Conservation (phyloP, 768 basidiomycete genomes). For the Kwoniella europaea region DNA sequence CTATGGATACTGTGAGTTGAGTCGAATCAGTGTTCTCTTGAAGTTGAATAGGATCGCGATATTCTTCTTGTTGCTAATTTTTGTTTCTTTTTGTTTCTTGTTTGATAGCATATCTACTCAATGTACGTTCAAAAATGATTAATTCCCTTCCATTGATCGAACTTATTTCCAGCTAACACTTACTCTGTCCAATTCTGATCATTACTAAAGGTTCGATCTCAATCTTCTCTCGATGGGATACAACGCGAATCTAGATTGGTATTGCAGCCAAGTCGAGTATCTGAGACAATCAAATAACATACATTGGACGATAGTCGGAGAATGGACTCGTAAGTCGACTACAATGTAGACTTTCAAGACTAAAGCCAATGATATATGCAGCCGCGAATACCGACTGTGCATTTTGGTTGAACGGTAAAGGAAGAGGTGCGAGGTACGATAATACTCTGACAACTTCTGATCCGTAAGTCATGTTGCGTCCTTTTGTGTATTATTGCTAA, state of each 20-base stretch:
- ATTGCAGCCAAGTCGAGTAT: slow-evolving; percentile 40
- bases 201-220: slow-evolving; percentile 36
- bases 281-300: slow-evolving; percentile 59
- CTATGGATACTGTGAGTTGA: slow-evolving; percentile 52
- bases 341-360: neutral
- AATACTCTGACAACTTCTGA: slow-evolving; percentile 42
- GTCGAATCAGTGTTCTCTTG: too few species aligned
- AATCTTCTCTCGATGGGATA: slow-evolving; percentile 46
- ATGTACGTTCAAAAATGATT: slow-evolving; percentile 36
- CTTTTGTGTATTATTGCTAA: neutral
- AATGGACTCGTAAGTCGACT: slow-evolving; percentile 67
- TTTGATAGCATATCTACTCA: slow-evolving; percentile 51
- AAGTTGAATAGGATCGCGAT: too few species aligned
- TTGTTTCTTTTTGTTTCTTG: too few species aligned
- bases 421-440: slow-evolving; percentile 71
- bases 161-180: neutral
- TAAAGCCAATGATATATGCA: slow-evolving; percentile 4
- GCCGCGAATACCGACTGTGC: slow-evolving; percentile 64
- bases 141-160: too few species aligned
- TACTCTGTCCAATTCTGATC: neutral
- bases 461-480: slow-evolving; percentile 30
- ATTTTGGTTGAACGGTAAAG: slow-evolving; percentile 79
- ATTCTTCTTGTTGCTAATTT: too few species aligned
- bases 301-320: slow-evolving; percentile 84
- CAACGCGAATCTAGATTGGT: slow-evolving; percentile 45